Percentiles rank a stretch among this genome's conserved stretches.
Evolutionary conservation across 768 basidiomycete species (phyloP).

Genomic region (Rhodotorula babjevae): DNA sequence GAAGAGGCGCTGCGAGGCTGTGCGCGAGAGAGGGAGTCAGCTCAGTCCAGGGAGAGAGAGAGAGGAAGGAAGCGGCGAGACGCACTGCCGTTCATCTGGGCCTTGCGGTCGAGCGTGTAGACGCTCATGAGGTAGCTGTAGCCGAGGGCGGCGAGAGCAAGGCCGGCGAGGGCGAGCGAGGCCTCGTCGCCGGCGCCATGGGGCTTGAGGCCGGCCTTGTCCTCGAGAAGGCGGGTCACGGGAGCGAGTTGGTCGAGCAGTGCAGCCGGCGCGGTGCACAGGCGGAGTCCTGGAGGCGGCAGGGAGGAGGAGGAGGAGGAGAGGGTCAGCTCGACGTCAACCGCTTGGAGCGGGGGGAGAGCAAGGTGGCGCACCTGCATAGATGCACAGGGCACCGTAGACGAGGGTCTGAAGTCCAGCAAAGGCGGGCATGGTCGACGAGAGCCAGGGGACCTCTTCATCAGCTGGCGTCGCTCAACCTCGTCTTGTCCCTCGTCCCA

Average conservation of each 20-base stretch:
- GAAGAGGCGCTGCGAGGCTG: slow-evolving; percentile 21
- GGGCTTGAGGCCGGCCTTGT: neutral
- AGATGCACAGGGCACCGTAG: neutral
- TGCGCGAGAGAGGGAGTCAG: neutral
- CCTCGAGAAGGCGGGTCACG: neutral
- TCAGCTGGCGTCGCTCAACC: neutral
- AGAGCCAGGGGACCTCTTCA: neutral
- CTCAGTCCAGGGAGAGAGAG: neutral
- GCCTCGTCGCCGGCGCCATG: neutral
- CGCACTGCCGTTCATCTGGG: slow-evolving; percentile 29
- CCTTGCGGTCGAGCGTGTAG: slow-evolving; percentile 29
- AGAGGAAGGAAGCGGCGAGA: neutral
- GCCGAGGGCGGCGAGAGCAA: neutral
- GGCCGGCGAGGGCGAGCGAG: neutral
- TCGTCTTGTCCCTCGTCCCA: too few species aligned
- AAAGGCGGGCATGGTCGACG: neutral
- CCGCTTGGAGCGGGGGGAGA: neutral
- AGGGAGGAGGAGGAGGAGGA: too few species aligned
- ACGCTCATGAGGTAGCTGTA: slow-evolving; percentile 5
- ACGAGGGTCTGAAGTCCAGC: neutral
- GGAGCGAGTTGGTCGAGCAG: neutral
- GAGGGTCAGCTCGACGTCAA: neutral
- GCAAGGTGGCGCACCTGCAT: neutral
- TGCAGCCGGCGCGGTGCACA: neutral
- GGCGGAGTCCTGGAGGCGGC: neutral